phyloP scores from a whole-genome alignment of 2,329 filamentous ascomycete genomes.

The Arthrobotrys megalospora region DNA sequence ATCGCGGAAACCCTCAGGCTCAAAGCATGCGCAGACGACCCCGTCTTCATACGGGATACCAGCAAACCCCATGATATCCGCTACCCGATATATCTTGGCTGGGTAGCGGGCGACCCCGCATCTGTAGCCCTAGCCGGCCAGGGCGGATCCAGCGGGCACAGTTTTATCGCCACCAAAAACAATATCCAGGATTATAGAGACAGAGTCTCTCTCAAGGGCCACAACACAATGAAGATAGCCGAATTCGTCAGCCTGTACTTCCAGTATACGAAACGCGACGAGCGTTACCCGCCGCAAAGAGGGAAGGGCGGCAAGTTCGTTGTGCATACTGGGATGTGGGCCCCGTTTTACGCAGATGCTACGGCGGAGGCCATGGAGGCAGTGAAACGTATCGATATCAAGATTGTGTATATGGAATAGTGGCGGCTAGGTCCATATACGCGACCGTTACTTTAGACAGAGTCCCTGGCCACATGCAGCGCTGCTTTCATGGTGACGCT shows the following conservation, averaged over 20 bases:
- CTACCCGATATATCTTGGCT: slow-evolving; percentile 23
- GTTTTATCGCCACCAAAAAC: slow-evolving; percentile 11
- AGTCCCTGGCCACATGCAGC: no score
- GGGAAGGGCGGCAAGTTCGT: slow-evolving; percentile 2
- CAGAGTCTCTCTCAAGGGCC: background rate
- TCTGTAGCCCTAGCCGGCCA: slow-evolving; percentile 1
- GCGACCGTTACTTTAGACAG: background rate
- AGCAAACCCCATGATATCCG: background rate
- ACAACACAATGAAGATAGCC: slow-evolving; percentile 28
- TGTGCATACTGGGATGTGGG: slow-evolving; percentile 32
- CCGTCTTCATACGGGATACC: slow-evolving; percentile 10
- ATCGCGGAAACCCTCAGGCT: slow-evolving; percentile 11
- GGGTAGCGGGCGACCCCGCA: slow-evolving; percentile 11
- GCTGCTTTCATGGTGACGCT: no score
- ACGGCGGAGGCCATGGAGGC: slow-evolving; percentile 22
- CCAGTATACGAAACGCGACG: background rate
- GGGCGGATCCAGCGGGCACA: slow-evolving; percentile 7
- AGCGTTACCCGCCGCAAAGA: background rate
- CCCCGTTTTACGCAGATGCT: background rate
- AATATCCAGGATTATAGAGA: background rate
- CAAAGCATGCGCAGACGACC: slow-evolving; percentile 24
- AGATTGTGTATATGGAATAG: slow-evolving; percentile 1
- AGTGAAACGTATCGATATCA: slow-evolving; percentile 24
- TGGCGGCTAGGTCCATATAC: no score
- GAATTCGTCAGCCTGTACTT: slow-evolving; percentile 36